Conservation (phyloP, 2,329 filamentous ascomycete species). For the Dothideomycetidae sp. region DNA sequence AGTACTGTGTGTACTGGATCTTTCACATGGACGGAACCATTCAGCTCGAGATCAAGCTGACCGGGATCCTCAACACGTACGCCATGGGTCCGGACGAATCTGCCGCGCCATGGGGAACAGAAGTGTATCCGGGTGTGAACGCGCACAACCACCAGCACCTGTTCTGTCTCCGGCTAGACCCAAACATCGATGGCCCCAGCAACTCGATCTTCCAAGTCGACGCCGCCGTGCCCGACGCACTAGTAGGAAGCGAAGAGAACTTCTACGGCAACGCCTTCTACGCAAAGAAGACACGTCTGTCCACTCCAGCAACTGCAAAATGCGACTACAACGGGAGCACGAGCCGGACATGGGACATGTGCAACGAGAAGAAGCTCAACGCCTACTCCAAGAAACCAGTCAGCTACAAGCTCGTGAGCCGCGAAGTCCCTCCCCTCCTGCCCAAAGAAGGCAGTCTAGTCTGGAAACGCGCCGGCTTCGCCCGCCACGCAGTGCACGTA, state of each 20-base stretch:
- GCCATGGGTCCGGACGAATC: conserved; percentile 67
- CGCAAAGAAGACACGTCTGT: conserved; percentile 67
- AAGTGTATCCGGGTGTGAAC: conserved; percentile 83
- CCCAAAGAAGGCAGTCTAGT: conserved; percentile 71
- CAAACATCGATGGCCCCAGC: conserved; percentile 70
- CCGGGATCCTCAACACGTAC: conserved; percentile 87
- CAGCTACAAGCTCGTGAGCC: conserved; percentile 77
- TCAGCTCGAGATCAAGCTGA: conserved; percentile 79
- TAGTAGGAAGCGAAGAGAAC: conserved; percentile 70
- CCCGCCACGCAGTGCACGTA: conserved; percentile 73
- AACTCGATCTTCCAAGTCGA: conserved; percentile 66
- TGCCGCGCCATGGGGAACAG: conserved; percentile 74
- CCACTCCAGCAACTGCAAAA: conserved; percentile 51
- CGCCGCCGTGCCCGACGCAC: conserved; percentile 52
- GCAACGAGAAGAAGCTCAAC: conserved; percentile 71
- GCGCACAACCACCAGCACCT: conserved; percentile 94
- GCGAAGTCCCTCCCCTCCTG: conserved; percentile 64
- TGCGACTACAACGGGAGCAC: conserved; percentile 73
- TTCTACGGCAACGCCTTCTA: conserved; percentile 84
- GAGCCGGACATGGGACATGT: conserved; percentile 78
- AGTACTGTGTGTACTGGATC: conserved; percentile 79
- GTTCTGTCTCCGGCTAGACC: conserved; percentile 78
- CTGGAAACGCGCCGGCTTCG: conserved; percentile 82
- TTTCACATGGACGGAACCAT: conserved; percentile 88
- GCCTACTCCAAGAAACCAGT: conserved; percentile 73